Evolutionary conservation across 2,329 filamentous ascomycete genomes (phyloP).

Genomic region (Arthrinium puccinioides): DNA sequence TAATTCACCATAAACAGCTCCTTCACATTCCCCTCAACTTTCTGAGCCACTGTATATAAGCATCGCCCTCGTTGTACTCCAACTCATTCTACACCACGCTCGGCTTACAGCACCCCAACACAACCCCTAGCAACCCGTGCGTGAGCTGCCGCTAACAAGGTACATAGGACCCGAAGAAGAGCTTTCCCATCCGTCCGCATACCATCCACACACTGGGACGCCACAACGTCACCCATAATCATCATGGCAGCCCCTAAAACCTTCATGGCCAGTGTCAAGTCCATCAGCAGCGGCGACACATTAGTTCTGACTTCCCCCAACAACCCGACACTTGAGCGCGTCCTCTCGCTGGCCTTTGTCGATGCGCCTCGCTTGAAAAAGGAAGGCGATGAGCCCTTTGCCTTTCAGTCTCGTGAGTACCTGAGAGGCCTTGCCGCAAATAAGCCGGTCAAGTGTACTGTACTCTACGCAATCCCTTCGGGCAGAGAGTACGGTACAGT

Average conservation of each 20-base stretch:
- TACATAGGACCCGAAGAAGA: too few relatives aligned
- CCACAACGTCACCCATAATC: slow-evolving; percentile 28
- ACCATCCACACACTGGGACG: slow-evolving; percentile 20
- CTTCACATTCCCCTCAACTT: too few relatives aligned
- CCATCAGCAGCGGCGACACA: slow-evolving; percentile 89
- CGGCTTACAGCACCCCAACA: too few relatives aligned
- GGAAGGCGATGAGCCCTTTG: slow-evolving; percentile 87
- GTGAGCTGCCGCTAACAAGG: too few relatives aligned
- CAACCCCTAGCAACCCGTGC: too few relatives aligned
- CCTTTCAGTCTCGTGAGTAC: slow-evolving; percentile 91
- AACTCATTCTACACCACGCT: too few relatives aligned
- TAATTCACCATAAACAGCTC: too few relatives aligned
- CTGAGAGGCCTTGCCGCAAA: slow-evolving; percentile 78
- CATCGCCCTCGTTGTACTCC: too few relatives aligned
- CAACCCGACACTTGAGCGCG: slow-evolving; percentile 77
- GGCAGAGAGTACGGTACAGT: slow-evolving; percentile 85
- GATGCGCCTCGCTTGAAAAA: slow-evolving; percentile 78
- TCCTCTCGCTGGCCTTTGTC: slow-evolving; percentile 86
- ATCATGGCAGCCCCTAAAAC: slow-evolving; percentile 31
- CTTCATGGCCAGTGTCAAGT: slow-evolving; percentile 76
- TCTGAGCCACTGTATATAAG: too few relatives aligned
- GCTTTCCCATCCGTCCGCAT: too few relatives aligned
- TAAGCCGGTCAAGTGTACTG: slow-evolving; percentile 76
- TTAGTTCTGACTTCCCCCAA: slow-evolving; percentile 74
- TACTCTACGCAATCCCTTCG: slow-evolving; percentile 81